Conservation (phyloP, 306 rosid genomes). For the Malus fusca region DNA sequence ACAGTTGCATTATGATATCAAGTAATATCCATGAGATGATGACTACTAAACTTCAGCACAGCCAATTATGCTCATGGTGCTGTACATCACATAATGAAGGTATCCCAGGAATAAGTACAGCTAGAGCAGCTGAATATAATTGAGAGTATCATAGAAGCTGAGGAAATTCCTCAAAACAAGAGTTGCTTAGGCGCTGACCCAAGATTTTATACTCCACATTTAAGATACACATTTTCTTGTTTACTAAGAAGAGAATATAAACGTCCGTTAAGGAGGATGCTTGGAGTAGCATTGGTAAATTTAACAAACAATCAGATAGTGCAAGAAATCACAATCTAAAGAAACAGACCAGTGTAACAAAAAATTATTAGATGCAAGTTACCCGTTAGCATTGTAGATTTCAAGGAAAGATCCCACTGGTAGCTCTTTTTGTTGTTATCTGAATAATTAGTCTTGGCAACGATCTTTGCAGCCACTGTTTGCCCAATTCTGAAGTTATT, state of each 20-base stretch:
- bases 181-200: background rate
- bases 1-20: background rate
- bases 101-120: background rate
- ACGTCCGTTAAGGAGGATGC: background rate
- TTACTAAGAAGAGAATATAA: background rate
- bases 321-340: background rate
- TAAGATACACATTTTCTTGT: background rate
- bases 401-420: slow-evolving; percentile 77
- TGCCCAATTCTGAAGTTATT: slow-evolving; percentile 65
- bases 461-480: slow-evolving; percentile 60
- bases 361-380: background rate
- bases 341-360: background rate
- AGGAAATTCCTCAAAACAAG: background rate
- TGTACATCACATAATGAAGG: background rate
- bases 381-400: slow-evolving; percentile 56
- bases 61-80: background rate
- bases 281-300: background rate
- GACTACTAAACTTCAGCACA: background rate
- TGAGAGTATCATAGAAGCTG: background rate
- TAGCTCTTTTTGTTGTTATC: slow-evolving; percentile 33
- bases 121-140: background rate
- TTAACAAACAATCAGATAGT: background rate
- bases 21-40: background rate
- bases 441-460: slow-evolving; percentile 55
- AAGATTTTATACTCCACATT: background rate